Percentiles rank a stretch among this genome's conserved stretches.
Evolutionary conservation across 2,329 filamentous ascomycete species (phyloP).

Genomic region (Aspergillus tamarii): DNA sequence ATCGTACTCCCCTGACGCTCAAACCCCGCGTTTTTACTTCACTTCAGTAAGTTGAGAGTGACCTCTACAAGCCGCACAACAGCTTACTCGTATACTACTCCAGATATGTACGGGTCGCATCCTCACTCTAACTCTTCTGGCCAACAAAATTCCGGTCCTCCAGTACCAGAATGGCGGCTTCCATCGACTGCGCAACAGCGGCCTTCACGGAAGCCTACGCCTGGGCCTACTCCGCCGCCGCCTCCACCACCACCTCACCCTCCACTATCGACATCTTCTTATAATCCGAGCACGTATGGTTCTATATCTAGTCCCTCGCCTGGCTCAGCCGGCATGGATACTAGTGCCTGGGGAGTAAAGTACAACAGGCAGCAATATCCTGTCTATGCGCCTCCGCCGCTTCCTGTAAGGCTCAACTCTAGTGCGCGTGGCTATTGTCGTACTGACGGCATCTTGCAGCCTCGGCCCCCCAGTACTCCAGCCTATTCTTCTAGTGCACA

Average conservation of each 20-base stretch:
- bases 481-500: slow-evolving; percentile 22
- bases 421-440: neutral
- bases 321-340: slow-evolving; percentile 29
- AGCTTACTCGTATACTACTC: neutral
- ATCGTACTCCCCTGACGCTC: neutral
- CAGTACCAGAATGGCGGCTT: slow-evolving; percentile 45
- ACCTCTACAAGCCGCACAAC: neutral
- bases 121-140: slow-evolving; percentile 30
- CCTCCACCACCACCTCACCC: slow-evolving; percentile 31
- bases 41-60: slow-evolving; percentile 7
- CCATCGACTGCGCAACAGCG: slow-evolving; percentile 25
- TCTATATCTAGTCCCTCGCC: slow-evolving; percentile 32
- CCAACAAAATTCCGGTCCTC: slow-evolving; percentile 25
- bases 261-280: slow-evolving; percentile 26
- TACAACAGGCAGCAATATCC: slow-evolving; percentile 42
- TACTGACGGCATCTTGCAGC: slow-evolving; percentile 29
- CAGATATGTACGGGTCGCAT: slow-evolving; percentile 40
- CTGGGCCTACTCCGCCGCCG: slow-evolving; percentile 27
- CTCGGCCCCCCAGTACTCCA: slow-evolving; percentile 39
- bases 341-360: slow-evolving; percentile 47
- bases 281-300: slow-evolving; percentile 41
- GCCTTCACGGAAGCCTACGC: slow-evolving; percentile 24
- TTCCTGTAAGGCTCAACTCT: slow-evolving; percentile 38
- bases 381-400: slow-evolving; percentile 34
- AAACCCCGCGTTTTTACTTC: slow-evolving; percentile 1